Evolutionary conservation across 1,139 yeast species (phyloP), one percentile per base, ranked within the genome.

Genomic region (Debaryomycetaceae sp.): DNA sequence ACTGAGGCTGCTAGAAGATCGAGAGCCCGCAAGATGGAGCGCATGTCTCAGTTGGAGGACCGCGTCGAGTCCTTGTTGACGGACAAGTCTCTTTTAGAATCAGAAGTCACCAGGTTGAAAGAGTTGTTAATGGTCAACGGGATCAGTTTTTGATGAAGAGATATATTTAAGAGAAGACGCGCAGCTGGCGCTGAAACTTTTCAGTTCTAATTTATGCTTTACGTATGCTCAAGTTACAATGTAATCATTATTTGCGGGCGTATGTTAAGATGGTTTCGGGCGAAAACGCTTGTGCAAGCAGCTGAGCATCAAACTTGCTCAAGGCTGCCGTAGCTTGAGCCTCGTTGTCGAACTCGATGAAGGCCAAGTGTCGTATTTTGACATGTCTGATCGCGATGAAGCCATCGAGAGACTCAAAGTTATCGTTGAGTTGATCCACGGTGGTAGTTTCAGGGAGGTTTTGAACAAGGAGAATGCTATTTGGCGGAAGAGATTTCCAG

Each of bases 1-100:
- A 89, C 97, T 16, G 96, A 88, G 56, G 96, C 97, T 39, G 97
- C 97, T 11, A 78, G 97, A 58, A 75, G 96, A 53, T 86, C 96
- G 27, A 74, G 97, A 47, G 95, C 95, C 25, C 78, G 95, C 60
- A 86, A 88, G 63, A 78, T 83, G 77, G 86, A 83, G 56, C 75
- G 95, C 58, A 83, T 89, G 85, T 52, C 59, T 37, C 94, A 85
- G 53, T 67, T 89, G 55, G 96, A 89, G 59, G 75, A 61, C 18
- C 75, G 75, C 53, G 94, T 89, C 36, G 85, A 80, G 43, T 73
- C 58, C 26, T 67, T 88, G 42, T 51, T 76, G 38, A 47, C 56
- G 25, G 76, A 68, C 40, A 84, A 84, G 53, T 46, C 63, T 18
- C 63, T 54, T 18, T 66, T 84, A 44, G 77, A 71, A 45, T 59